These are phyloP conservation scores for Colletotrichum limetticola DNA, from an alignment of 2,329 filamentous ascomycete genomes.

Conservation along the genomic window DNA sequence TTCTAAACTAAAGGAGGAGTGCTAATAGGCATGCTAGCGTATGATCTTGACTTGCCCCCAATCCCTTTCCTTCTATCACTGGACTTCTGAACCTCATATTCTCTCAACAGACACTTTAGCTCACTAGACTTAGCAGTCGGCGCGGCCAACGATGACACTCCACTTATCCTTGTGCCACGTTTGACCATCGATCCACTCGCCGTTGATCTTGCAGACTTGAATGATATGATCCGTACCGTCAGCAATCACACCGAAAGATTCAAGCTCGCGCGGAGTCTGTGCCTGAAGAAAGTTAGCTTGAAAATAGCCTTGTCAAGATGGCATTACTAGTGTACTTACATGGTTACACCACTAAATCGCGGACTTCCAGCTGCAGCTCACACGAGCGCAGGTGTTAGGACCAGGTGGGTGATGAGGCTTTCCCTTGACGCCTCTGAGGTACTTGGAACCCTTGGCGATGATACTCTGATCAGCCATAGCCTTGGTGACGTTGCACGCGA, in stretches of 20 bases:
- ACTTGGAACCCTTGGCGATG: slow-evolving; percentile 11
- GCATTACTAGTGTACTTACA: not conserved
- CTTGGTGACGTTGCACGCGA: not conserved
- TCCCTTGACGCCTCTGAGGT: slow-evolving; percentile 10
- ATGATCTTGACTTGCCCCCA: not conserved
- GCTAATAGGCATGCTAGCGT: not conserved
- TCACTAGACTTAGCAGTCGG: not conserved
- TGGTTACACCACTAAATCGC: slow-evolving; percentile 29
- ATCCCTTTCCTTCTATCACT: not conserved
- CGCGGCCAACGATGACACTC: not conserved
- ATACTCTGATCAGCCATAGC: not conserved
- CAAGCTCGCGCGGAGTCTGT: not conserved
- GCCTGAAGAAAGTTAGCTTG: not conserved
- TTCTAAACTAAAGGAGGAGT: not conserved
- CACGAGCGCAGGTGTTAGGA: slow-evolving; percentile 21
- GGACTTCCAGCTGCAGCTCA: slow-evolving; percentile 27
- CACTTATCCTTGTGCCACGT: slow-evolving; percentile 3
- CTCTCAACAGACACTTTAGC: not conserved
- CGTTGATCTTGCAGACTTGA: not conserved
- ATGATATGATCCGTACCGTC: slow-evolving; percentile 15
- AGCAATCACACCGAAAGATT: slow-evolving; percentile 9
- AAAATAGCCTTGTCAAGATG: not conserved
- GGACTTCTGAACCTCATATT: not conserved
- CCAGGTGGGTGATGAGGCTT: not conserved
- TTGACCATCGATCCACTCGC: not conserved